A percentile compares a stretch with the other conserved stretches of the same genome.
These are phyloP conservation scores for Filobasidium wieringae DNA, from an alignment of 768 basidiomycete genomes.

Conservation along the genomic window DNA sequence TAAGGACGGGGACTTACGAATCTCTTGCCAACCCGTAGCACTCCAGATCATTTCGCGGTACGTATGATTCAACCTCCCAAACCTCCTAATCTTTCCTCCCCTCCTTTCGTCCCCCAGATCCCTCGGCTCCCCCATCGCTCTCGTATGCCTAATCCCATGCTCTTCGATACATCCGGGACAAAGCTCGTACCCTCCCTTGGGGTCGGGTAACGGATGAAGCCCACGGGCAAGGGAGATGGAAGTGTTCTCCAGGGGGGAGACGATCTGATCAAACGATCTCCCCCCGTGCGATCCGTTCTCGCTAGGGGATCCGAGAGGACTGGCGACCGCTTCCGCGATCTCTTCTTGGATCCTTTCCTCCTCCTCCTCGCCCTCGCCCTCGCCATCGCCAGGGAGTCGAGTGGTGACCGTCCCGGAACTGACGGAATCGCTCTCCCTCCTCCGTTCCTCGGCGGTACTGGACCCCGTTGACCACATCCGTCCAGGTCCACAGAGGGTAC, in stretches of 20 bases:
- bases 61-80: constrained; percentile 69
- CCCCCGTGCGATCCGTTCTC: not conserved
- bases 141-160: constrained; percentile 61
- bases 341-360: constrained; percentile 1
- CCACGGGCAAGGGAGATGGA: not conserved
- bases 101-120: not conserved
- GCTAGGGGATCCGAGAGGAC: too few species aligned
- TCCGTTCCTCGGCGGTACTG: constrained; percentile 10
- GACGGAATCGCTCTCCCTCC: constrained; percentile 12
- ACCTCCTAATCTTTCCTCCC: constrained; percentile 46
- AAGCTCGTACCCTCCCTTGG: constrained; percentile 59
- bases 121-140: constrained; percentile 40
- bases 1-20: constrained; percentile 49
- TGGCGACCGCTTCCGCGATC: too few species aligned
- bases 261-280: not conserved
- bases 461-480: constrained; percentile 21
- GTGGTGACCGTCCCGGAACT: not conserved
- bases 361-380: not conserved
- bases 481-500: constrained; percentile 66
- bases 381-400: not conserved
- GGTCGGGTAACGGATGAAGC: not conserved
- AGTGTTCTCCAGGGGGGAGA: not conserved
- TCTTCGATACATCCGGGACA: constrained; percentile 68
- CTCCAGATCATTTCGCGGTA: constrained; percentile 82
- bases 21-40: constrained; percentile 68